A percentile compares a stretch with the other conserved stretches of the same genome.
Evolutionary conservation across 495 filamentous ascomycete species (phyloP).

Genomic region (Neurospora pannonica): DNA sequence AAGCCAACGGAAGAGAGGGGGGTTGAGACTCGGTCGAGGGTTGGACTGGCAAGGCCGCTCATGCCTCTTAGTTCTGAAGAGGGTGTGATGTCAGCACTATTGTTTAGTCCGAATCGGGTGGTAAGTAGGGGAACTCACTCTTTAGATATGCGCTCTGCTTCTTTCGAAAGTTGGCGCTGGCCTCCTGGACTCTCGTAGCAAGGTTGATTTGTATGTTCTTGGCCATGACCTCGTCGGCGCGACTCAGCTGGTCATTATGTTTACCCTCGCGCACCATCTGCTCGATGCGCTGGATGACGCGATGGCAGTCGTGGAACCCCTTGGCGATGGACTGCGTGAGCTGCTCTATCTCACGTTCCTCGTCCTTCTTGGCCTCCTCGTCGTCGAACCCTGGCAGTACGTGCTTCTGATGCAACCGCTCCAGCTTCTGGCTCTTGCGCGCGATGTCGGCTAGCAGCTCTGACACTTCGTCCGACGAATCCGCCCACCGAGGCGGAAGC

Average conservation of each 20-base stretch:
- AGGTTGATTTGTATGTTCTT: slow-evolving; percentile 90
- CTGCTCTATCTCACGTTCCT: slow-evolving; percentile 82
- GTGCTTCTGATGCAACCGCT: slow-evolving; percentile 93
- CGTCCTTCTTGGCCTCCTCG: slow-evolving; percentile 70
- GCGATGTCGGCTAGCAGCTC: slow-evolving; percentile 74
- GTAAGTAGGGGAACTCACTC: slow-evolving; percentile 44
- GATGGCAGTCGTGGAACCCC: slow-evolving; percentile 82
- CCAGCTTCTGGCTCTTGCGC: slow-evolving; percentile 70
- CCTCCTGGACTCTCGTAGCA: slow-evolving; percentile 79
- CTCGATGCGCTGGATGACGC: slow-evolving; percentile 77
- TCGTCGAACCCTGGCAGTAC: slow-evolving; percentile 95
- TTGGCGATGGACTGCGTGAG: slow-evolving; percentile 84
- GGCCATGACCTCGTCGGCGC: slow-evolving; percentile 87
- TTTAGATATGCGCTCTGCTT: slow-evolving; percentile 95
- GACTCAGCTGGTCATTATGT: slow-evolving; percentile 55
- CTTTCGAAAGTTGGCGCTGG: slow-evolving; percentile 86
- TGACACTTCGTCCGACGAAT: slow-evolving; percentile 87
- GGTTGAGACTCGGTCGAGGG: slow-evolving; percentile 46
- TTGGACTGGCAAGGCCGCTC: slow-evolving; percentile 33
- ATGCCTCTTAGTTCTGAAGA: slow-evolving; percentile 73
- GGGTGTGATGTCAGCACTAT: slow-evolving; percentile 1
- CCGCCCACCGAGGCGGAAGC: slow-evolving; percentile 89
- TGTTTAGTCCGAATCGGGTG: neutral
- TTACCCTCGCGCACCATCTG: slow-evolving; percentile 70
- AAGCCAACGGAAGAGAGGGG: slow-evolving; percentile 32